These are phyloP conservation scores for Trichoderma oligosporum DNA, from an alignment of 2,329 filamentous ascomycete species.

Conservation along the genomic window DNA sequence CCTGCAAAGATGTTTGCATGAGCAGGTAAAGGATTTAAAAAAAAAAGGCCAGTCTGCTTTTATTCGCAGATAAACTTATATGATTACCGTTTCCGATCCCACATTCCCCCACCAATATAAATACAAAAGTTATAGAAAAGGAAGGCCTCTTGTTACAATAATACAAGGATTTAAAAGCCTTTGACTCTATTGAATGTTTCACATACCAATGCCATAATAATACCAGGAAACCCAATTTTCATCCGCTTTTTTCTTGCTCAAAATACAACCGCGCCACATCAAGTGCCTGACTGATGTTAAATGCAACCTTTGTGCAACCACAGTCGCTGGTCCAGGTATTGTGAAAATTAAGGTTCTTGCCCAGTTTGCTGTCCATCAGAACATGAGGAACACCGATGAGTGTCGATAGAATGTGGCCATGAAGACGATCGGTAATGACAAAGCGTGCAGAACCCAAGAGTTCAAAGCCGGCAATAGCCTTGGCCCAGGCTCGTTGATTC, in stretches of 20 bases:
- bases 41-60: too few relatives aligned
- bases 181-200: too few relatives aligned
- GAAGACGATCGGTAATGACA: conserved; percentile 11
- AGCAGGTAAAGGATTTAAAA: too few relatives aligned
- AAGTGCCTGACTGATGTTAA: background rate
- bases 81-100: too few relatives aligned
- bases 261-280: conserved; percentile 14
- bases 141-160: too few relatives aligned
- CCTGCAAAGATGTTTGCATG: too few relatives aligned
- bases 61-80: too few relatives aligned
- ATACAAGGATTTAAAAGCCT: too few relatives aligned
- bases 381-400: conserved; percentile 11
- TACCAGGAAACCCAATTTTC: background rate
- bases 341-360: conserved; percentile 13
- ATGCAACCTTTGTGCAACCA: conserved; percentile 4
- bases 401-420: conserved; percentile 6
- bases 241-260: background rate
- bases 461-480: conserved; percentile 12
- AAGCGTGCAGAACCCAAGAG: conserved; percentile 8
- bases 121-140: too few relatives aligned
- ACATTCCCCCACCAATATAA: too few relatives aligned
- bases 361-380: conserved; percentile 15
- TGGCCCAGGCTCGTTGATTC: conserved; percentile 12
- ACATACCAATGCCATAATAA: too few relatives aligned
- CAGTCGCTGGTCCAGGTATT: conserved; percentile 14